Conservation (phyloP, 2,329 filamentous ascomycete genomes). For the Tolypocladium album region DNA sequence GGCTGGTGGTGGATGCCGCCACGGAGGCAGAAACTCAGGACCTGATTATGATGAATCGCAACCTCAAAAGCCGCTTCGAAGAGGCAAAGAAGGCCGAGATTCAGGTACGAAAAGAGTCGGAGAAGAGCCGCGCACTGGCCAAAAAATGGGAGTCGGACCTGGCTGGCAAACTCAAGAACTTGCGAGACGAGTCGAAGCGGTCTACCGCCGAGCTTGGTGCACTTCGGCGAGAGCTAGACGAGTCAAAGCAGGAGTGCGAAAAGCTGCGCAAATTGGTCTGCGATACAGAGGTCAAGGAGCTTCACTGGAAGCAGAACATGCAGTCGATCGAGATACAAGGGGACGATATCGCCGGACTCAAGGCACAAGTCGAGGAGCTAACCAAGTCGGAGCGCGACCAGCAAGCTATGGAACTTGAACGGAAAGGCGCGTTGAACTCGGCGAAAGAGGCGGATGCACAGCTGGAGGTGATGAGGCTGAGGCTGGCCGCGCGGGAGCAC, state of each 20-base stretch:
- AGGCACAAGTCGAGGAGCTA: constrained; percentile 47
- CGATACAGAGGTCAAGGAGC: constrained; percentile 57
- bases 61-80: constrained; percentile 60
- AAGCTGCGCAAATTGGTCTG: constrained; percentile 56
- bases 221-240: constrained; percentile 47
- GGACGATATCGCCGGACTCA: constrained; percentile 49
- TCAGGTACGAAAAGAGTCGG: constrained; percentile 60
- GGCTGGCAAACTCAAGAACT: constrained; percentile 50
- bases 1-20: constrained; percentile 65
- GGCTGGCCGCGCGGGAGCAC: constrained; percentile 39
- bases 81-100: constrained; percentile 61
- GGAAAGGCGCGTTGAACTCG: constrained; percentile 44
- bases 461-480: constrained; percentile 46
- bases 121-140: constrained; percentile 59
- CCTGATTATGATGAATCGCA: constrained; percentile 64
- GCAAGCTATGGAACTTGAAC: constrained; percentile 52
- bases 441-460: constrained; percentile 48
- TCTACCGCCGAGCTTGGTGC: constrained; percentile 47
- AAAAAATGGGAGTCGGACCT: constrained; percentile 72
- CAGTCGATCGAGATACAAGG: constrained; percentile 51
- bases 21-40: constrained; percentile 77
- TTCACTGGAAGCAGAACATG: constrained; percentile 52
- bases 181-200: constrained; percentile 60
- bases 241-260: constrained; percentile 47
- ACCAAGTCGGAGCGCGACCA: constrained; percentile 51